Base-by-base conservation (phyloP, 768 basidiomycete genomes). In the Lepiota brunneoincarnata region DNA sequence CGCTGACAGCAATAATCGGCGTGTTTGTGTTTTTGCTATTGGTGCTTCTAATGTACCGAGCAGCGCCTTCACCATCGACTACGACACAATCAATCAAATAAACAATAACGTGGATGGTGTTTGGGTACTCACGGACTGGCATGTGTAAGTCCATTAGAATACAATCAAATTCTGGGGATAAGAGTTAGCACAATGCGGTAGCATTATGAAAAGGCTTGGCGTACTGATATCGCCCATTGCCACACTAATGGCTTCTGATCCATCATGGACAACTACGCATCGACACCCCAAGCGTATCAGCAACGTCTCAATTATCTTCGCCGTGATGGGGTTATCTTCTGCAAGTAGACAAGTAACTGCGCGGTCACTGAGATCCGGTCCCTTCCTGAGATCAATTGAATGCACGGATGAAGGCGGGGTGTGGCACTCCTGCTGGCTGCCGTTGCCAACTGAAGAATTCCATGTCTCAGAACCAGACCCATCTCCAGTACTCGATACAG, bases 251-350 rank as follows among this genome's bases (percentile, higher is more conserved):
- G 97, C 97, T 69, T 97, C 93, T 4, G 95, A 93, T 6, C 97
- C 97, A 71, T 98, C 94, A 39, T 93, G 84, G 15, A 98, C 97
- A 7, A 98, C 91, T 9, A 98, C 88, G 67, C 92, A 93, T 15
- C 95, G 88, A 69, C 96, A 98, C 1, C 97, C 97, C 56, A 98
- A 81, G 34, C 95, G 86, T 57, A 92, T 89, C 43, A 99, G 81
- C 41, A 98, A 71, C 2, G 95, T 98, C 69, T 98, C 94, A 45
- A 98, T 87, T 45, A 99, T 98, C 75, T 98, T 98, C 28, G 91
- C 91, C 0, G 94, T 96, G 59, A 98, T 98, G 1, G 97, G 97
- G 64, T 99, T 98, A 63, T 98, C 94, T 68, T 98, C 97, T 1
- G 96, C 97, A 34, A 99, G 79, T 23, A 99, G 69, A 64, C 93